Evolutionary conservation across 2,329 filamentous ascomycete species (phyloP), one percentile per base, ranked within the genome.

Genomic region (Waltergamsia citrina): DNA sequence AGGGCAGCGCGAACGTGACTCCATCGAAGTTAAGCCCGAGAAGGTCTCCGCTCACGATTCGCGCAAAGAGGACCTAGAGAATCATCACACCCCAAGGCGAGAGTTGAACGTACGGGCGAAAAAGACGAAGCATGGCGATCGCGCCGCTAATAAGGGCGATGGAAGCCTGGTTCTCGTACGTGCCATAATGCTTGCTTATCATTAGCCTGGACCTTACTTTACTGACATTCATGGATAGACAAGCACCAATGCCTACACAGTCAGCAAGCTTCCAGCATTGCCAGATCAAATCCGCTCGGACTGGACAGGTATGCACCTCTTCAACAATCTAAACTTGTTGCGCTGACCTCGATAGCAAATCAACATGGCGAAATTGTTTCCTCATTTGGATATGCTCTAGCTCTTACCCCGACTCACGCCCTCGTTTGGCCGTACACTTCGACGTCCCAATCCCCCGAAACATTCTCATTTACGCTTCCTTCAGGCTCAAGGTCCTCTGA

Each of bases 351-450:
- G 18, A 22, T 33, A 85, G 79, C 62, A 38, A 68, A 67, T 42
- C 76, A 82, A 53, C 73, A 77, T 49, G 81, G 79, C 49, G 70
- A 74, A 21, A 67, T 86, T 39, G 74, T 75, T 54, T 74, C 71
- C 26, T 72, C 66, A 39, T 75, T 62, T 51, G 82, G 76, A 43
- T 85, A 88, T 51, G 88, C 85, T 32, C 69, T 96, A 36, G 80
- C 78, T 30, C 68, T 96, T 36, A 93, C 85, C 7, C 77, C 81
- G 43, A 78, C 81, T 7, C 79, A 88, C 51, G 92, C 88, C 46
- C 73, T 93, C 40, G 77, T 94, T 32, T 98, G 92, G 92, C 81
- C 85, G 12, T 96, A 96, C 59, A 77, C 77, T 19, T 67, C 71
- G n/a, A 69, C 71, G 17, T 69, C 73, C 22, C 63, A 74, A 33